Base-by-base conservation (phyloP, 257 asterid genomes). In the Leptodermis oblonga region DNA sequence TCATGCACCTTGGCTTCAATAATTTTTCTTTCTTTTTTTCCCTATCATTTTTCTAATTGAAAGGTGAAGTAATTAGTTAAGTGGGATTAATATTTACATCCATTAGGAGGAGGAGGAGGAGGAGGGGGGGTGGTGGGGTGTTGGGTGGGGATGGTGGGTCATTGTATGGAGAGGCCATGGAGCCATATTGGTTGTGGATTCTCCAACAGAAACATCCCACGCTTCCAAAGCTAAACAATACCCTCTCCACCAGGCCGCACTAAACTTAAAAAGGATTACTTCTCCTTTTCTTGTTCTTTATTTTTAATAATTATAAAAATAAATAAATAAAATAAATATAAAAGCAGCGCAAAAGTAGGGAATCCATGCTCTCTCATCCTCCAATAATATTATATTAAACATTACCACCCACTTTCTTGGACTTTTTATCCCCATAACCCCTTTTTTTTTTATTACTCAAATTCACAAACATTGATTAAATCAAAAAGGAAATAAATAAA, bases 191-290 rank as follows among this genome's bases (percentile, higher is more conserved):
- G 79, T 73, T 78, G 87, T 83, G 82, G 85, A 83, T 73, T 80
- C 80, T 83, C 85, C 83, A 83, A 80, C 87, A 80, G 78, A 72
- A 63, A 73, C 76, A 31, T 61, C 76, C 77, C 87, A 83, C 85
- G 87, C 87, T 78, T 83, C 78, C 80, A 83, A 83, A 83, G 87
- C 83, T 56, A 58, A 45, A 63, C 72, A 41, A 48, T 65, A 26
- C 61, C 52, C 28, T 36, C 77, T 30, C 78, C 79, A 53, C 74
- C 76, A 72, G 53, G 56, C 78, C 80, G 64, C 77, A 80, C 75
- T 72, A 53, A 51, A n/a, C n/a, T n/a, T n/a, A 65, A 73, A 31
- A 51, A 59, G 65, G 60, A 45, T 65, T 18, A 64, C 41, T 39
- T 63, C 3, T 53, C 18, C 67, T 34, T 4, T 33, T 78, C 41